phyloP scores from a whole-genome alignment of 805 yeast genomes.

The Wickerhamomyces xylosicus region DNA sequence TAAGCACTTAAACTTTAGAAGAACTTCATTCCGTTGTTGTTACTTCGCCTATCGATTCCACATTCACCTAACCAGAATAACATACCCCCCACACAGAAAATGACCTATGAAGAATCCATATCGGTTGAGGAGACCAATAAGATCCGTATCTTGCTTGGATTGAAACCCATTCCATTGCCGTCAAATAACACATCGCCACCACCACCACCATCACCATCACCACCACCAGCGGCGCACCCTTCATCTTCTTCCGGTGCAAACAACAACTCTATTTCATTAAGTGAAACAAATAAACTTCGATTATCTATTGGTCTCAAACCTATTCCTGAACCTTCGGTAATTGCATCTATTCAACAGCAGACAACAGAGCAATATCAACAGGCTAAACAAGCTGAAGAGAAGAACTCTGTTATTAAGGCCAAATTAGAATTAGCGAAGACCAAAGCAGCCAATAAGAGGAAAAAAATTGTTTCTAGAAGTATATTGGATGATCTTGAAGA shows the following conservation, averaged over 20 bases:
- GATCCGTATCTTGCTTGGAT: conserved; percentile 39
- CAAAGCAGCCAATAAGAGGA: conserved; percentile 9
- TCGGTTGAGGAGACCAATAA: conserved; percentile 47
- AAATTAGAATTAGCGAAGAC: conserved; percentile 8
- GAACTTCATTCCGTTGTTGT: too few species aligned
- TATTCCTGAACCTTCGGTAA: conserved; percentile 3
- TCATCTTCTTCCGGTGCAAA: background rate
- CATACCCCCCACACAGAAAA: too few species aligned
- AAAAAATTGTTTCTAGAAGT: conserved; percentile 4
- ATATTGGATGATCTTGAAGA: conserved; percentile 11
- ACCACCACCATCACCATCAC: background rate
- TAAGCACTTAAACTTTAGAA: too few species aligned
- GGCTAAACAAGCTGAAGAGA: background rate
- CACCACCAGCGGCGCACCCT: background rate
- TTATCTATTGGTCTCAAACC: conserved; percentile 17
- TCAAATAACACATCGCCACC: background rate
- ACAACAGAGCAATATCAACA: conserved; percentile 11
- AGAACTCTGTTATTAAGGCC: conserved; percentile 7
- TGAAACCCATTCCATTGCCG: conserved; percentile 34
- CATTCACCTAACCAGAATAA: conserved; percentile 1
- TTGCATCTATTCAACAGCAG: background rate
- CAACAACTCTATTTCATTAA: conserved; percentile 6
- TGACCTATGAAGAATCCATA: conserved; percentile 15
- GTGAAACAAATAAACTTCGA: conserved; percentile 15
- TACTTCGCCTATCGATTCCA: too few species aligned